Conservation (phyloP, 2,329 filamentous ascomycete species). For the Blumeriella jaapii region DNA sequence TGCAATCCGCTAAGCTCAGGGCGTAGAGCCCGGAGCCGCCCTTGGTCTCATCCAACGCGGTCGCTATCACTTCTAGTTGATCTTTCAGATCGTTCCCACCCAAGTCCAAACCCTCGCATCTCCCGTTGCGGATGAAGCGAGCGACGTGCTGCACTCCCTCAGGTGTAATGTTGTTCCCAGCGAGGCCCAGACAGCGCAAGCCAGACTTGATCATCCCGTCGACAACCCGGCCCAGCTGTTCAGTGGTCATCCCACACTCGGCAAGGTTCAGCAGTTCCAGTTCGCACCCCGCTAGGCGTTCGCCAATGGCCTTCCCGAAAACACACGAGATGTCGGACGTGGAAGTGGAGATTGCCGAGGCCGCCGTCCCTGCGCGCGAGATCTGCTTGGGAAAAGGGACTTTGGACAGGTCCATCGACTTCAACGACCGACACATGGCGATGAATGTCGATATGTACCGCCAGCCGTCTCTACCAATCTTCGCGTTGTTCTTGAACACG, state of each 20-base stretch:
- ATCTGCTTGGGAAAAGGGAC: conserved; percentile 56
- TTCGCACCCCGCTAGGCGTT: conserved; percentile 62
- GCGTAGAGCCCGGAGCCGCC: conserved; percentile 68
- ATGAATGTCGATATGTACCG: conserved; percentile 81
- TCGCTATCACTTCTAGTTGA: conserved; percentile 41
- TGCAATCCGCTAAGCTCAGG: conserved; percentile 77
- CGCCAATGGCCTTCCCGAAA: conserved; percentile 62
- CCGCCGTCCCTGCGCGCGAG: conserved; percentile 7
- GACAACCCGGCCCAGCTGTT: conserved; percentile 65
- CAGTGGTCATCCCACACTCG: conserved; percentile 61
- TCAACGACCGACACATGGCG: conserved; percentile 78
- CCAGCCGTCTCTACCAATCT: conserved; percentile 81
- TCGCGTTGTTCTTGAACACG: conserved; percentile 77
- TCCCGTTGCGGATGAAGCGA: conserved; percentile 61
- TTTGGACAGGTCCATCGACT: conserved; percentile 75
- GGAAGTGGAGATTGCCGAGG: conserved; percentile 5
- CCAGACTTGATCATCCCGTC: conserved; percentile 72
- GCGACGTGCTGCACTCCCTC: conserved; percentile 67
- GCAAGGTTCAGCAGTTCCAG: conserved; percentile 77
- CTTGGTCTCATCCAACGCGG: conserved; percentile 40
- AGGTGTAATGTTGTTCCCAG: conserved; percentile 65
- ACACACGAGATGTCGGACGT: conserved; percentile 42
- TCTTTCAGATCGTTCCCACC: conserved; percentile 67
- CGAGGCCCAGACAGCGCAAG: conserved; percentile 67
- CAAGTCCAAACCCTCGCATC: conserved; percentile 80